A percentile compares a stretch with the other conserved stretches of the same genome.
Evolutionary conservation across 805 yeast genomes (phyloP).

Genomic region (Torulaspora quercuum): DNA sequence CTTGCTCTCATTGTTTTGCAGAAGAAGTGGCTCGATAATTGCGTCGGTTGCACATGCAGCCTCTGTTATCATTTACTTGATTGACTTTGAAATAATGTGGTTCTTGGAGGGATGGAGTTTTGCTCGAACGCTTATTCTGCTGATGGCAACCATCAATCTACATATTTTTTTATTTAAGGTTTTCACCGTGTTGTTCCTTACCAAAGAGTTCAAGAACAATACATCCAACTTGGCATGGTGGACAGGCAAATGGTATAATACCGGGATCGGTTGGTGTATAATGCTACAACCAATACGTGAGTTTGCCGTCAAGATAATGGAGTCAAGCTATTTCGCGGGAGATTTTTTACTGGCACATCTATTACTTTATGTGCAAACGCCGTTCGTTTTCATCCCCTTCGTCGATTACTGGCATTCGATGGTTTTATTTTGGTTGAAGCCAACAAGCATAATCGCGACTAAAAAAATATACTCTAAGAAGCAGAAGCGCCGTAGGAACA

Average conservation of each 20-base stretch:
- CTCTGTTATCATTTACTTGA: conserved; percentile 51
- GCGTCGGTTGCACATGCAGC: conserved; percentile 55
- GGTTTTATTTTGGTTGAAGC: conserved; percentile 64
- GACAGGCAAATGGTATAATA: conserved; percentile 68
- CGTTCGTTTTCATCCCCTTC: conserved; percentile 59
- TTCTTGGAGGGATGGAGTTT: conserved; percentile 65
- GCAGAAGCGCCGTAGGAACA: conserved; percentile 40
- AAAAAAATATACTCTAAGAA: conserved; percentile 40
- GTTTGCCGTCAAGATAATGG: conserved; percentile 57
- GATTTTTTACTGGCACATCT: conserved; percentile 61
- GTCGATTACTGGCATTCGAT: conserved; percentile 65
- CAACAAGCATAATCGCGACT: conserved; percentile 40
- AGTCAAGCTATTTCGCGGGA: conserved; percentile 62
- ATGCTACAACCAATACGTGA: conserved; percentile 65
- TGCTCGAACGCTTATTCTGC: conserved; percentile 56
- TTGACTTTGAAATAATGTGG: conserved; percentile 62
- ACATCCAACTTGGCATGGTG: conserved; percentile 70
- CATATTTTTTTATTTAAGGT: conserved; percentile 58
- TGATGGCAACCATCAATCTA: conserved; percentile 51
- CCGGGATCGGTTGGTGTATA: conserved; percentile 59
- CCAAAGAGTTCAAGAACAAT: conserved; percentile 61
- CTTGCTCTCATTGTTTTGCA: conserved; percentile 40
- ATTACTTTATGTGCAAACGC: conserved; percentile 55
- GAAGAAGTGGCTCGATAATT: conserved; percentile 47
- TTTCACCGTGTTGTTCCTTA: conserved; percentile 47